phyloP scores from a whole-genome alignment of 768 basidiomycete genomes.

The Coprinopsis strossmayeri region DNA sequence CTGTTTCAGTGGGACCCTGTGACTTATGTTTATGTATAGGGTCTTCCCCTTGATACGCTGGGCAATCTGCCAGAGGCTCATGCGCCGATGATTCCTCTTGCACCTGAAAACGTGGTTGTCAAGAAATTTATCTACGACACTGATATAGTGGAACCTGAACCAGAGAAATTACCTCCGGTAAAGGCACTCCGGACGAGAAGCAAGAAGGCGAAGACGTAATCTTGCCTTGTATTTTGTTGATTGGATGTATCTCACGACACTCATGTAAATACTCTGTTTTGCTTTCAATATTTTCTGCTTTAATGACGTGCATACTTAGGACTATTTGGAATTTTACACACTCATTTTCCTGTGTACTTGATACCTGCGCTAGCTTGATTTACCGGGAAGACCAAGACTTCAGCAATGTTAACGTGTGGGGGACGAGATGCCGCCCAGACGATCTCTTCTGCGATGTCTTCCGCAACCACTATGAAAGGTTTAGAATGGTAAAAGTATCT shows the following conservation, averaged over 20 bases:
- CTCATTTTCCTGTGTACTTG: constrained; percentile 33
- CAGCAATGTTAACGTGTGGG: constrained; percentile 86
- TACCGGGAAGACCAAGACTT: constrained; percentile 69
- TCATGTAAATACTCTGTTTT: no score
- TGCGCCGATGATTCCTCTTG: no score
- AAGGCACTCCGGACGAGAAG: constrained; percentile 51
- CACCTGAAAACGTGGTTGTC: constrained; percentile 59
- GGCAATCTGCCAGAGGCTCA: no score
- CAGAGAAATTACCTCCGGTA: constrained; percentile 32
- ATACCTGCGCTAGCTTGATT: constrained; percentile 71
- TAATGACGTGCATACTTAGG: no score
- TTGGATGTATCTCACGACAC: constrained; percentile 4
- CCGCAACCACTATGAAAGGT: constrained; percentile 53
- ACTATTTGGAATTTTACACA: no score
- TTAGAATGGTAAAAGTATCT: background rate
- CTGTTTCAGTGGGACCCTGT: constrained; percentile 4
- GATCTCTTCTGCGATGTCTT: constrained; percentile 96
- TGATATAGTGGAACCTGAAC: constrained; percentile 49
- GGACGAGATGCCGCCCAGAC: constrained; percentile 94
- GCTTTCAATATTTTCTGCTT: no score
- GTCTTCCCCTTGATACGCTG: constrained; percentile 56
- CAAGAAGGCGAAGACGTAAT: constrained; percentile 40
- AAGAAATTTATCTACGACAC: constrained; percentile 80
- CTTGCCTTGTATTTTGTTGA: constrained; percentile 13
- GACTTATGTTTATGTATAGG: constrained; percentile 35